Evolutionary conservation across 176 grass and related monocot genomes (phyloP).

Genomic region (Musa schizocarpa): DNA sequence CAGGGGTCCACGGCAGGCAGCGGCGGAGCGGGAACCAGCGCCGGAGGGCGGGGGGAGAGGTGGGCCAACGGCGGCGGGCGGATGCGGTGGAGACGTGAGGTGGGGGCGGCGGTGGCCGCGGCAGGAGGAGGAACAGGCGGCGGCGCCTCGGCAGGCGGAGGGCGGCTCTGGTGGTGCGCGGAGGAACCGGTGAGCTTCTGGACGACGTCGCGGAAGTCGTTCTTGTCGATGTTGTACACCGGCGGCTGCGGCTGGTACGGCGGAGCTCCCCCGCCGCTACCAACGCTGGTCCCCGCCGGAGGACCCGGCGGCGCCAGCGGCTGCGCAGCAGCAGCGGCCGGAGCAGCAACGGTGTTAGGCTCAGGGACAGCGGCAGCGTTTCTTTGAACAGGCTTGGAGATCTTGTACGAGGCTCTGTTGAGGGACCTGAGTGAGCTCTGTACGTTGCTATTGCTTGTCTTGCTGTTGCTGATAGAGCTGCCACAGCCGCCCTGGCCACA

Average conservation of each 20-base stretch:
- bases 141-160: neutral
- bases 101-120: neutral
- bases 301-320: neutral
- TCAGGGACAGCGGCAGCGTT: neutral
- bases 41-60: neutral
- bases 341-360: neutral
- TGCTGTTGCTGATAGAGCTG: neutral
- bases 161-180: slow-evolving; percentile 12
- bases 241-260: slow-evolving; percentile 21
- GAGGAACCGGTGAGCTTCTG: slow-evolving; percentile 24
- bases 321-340: neutral
- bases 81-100: slow-evolving; percentile 30
- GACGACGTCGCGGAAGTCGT: slow-evolving; percentile 28
- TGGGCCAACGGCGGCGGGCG: slow-evolving; percentile 29
- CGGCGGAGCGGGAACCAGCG: neutral
- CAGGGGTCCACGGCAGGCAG: neutral
- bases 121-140: neutral
- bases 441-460: neutral
- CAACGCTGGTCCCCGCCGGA: too few species aligned
- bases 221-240: slow-evolving; percentile 34
- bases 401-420: slow-evolving; percentile 23
- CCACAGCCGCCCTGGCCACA: neutral
- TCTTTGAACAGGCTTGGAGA: slow-evolving; percentile 17
- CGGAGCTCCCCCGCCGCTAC: neutral
- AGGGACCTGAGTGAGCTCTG: slow-evolving; percentile 7